These are phyloP conservation scores for Neofusicoccum sp. DNA, from an alignment of 2,329 filamentous ascomycete genomes.

Conservation along the genomic window DNA sequence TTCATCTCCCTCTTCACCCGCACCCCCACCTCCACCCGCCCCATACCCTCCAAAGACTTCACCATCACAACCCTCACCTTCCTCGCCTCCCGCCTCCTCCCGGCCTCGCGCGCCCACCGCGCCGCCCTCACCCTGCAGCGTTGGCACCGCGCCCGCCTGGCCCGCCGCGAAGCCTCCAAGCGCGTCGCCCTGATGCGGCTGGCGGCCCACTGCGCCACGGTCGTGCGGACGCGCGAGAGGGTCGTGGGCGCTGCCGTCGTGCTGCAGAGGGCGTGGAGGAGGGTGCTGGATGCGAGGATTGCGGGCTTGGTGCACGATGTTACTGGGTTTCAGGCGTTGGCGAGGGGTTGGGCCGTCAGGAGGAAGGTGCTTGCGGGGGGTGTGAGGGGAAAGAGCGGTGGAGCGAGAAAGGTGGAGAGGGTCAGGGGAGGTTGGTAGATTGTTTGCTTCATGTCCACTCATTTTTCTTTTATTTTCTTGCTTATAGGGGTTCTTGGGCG, in stretches of 20 bases:
- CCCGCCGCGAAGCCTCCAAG: slow-evolving; percentile 29
- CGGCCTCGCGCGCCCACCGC: slow-evolving; percentile 47
- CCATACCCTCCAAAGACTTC: slow-evolving; percentile 55
- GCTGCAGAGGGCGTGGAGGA: slow-evolving; percentile 46
- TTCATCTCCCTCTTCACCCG: slow-evolving; percentile 47
- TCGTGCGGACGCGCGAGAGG: slow-evolving; percentile 45
- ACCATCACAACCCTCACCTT: slow-evolving; percentile 58
- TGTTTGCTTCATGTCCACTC: neutral
- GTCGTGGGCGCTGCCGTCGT: slow-evolving; percentile 42
- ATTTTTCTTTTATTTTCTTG: too few species aligned
- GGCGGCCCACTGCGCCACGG: slow-evolving; percentile 47
- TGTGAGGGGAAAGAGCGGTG: slow-evolving; percentile 25
- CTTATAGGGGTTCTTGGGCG: too few species aligned
- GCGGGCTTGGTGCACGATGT: slow-evolving; percentile 38
- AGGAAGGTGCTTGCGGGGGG: slow-evolving; percentile 26
- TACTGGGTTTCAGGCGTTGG: slow-evolving; percentile 42
- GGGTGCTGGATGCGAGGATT: slow-evolving; percentile 36
- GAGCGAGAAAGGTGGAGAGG: slow-evolving; percentile 33
- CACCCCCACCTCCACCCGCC: slow-evolving; percentile 25
- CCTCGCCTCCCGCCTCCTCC: slow-evolving; percentile 58
- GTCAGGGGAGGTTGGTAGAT: slow-evolving; percentile 32
- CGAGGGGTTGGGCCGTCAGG: slow-evolving; percentile 41
- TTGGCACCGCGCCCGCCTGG: slow-evolving; percentile 45
- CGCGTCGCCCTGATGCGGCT: slow-evolving; percentile 42
- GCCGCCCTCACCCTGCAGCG: slow-evolving; percentile 55